Evolutionary conservation across 116 monocot genomes (phyloP).

Genomic region (Posidonia oceanica): DNA sequence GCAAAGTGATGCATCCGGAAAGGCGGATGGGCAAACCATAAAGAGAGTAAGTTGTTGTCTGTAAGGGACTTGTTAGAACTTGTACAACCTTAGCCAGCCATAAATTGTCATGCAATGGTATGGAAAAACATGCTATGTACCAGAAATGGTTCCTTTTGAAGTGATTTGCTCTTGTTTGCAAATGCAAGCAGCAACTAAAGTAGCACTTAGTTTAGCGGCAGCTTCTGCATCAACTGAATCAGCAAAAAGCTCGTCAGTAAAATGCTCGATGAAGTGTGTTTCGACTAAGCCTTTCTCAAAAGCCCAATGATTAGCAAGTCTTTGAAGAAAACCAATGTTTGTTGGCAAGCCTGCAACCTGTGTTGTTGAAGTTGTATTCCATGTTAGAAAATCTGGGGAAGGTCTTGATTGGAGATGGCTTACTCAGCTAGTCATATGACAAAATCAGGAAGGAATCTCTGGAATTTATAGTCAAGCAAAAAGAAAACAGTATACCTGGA

Average conservation of each 20-base stretch:
- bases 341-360: slow-evolving; percentile 98
- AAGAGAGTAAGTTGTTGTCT: slow-evolving; percentile 47
- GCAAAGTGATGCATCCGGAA: slow-evolving; percentile 91
- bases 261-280: slow-evolving; percentile 94
- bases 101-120: not conserved
- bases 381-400: not conserved
- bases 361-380: not conserved
- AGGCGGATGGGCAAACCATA: slow-evolving; percentile 85
- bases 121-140: slow-evolving; percentile 21
- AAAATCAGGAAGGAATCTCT: too few species aligned
- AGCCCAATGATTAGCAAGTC: slow-evolving; percentile 78
- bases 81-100: not conserved
- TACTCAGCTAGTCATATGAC: too few species aligned
- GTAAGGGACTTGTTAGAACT: slow-evolving; percentile 3
- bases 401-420: too few species aligned
- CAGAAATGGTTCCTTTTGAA: slow-evolving; percentile 20
- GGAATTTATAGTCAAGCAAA: too few species aligned
- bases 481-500: slow-evolving; percentile 48
- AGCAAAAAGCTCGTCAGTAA: slow-evolving; percentile 54
- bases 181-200: slow-evolving; percentile 71
- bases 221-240: slow-evolving; percentile 15
- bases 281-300: slow-evolving; percentile 87
- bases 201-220: slow-evolving; percentile 47
- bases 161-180: slow-evolving; percentile 45
- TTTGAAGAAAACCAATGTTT: slow-evolving; percentile 75